A percentile compares a stretch with the other conserved stretches of the same genome.
phyloP scores from a whole-genome alignment of 2,329 filamentous ascomycete species.

The Claviceps africana region DNA sequence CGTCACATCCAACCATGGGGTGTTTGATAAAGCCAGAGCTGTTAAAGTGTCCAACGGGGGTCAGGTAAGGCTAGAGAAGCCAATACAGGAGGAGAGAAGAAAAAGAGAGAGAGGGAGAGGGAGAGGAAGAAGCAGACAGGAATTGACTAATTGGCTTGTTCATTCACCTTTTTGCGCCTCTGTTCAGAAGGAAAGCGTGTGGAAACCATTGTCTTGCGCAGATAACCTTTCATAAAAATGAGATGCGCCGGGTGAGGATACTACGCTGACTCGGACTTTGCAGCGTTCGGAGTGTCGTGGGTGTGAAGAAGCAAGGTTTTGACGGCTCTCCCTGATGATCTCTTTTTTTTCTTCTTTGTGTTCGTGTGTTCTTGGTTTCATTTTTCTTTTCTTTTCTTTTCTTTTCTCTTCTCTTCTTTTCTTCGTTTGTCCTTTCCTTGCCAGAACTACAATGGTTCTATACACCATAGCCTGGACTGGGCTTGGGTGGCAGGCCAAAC shows the following conservation, averaged over 20 bases:
- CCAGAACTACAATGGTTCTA: slow-evolving; percentile 7
- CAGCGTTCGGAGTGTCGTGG: not conserved
- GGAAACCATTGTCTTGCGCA: not conserved
- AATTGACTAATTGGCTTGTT: not conserved
- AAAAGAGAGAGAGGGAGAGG: not conserved
- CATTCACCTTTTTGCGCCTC: not conserved
- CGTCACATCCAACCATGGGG: not conserved
- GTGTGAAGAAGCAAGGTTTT: not conserved
- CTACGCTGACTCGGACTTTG: not conserved
- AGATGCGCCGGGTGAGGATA: not conserved
- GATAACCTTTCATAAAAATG: not conserved
- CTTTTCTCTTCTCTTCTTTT: not conserved
- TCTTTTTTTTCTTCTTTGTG: not conserved
- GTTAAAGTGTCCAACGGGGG: not conserved
- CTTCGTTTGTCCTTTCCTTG: not conserved
- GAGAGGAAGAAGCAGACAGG: not conserved
- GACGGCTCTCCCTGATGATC: not conserved
- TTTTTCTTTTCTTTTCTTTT: not conserved
- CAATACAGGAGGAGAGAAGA: not conserved
- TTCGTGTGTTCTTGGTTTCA: not conserved
- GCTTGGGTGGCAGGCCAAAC: slow-evolving; percentile 34
- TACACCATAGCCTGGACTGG: slow-evolving; percentile 22
- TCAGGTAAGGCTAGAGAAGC: not conserved
- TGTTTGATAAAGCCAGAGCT: not conserved
- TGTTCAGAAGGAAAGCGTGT: not conserved